Conservation (phyloP, 495 filamentous ascomycete genomes). For the Immersiella caudata region DNA sequence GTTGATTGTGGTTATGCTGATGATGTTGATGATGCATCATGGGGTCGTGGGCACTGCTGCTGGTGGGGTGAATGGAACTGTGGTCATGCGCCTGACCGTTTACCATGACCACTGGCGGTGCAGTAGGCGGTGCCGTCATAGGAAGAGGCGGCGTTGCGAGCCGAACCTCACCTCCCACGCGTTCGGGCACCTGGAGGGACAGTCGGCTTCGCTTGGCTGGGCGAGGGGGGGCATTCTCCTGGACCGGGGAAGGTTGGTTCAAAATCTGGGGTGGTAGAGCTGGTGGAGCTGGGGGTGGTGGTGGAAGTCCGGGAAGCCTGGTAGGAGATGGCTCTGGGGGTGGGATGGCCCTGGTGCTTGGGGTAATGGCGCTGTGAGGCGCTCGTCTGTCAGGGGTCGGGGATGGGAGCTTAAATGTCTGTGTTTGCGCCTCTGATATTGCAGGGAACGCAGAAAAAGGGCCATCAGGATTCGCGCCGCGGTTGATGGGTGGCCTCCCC, state of each 20-base stretch:
- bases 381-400: slow-evolving; percentile 36
- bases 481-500: slow-evolving; percentile 83
- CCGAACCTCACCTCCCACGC: slow-evolving; percentile 71
- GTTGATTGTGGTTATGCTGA: neutral
- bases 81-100: slow-evolving; percentile 52
- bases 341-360: slow-evolving; percentile 23
- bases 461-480: slow-evolving; percentile 62
- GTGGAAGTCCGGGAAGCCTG: slow-evolving; percentile 19
- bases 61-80: slow-evolving; percentile 32
- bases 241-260: slow-evolving; percentile 31
- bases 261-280: slow-evolving; percentile 30
- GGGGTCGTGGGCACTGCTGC: slow-evolving; percentile 12
- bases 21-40: neutral
- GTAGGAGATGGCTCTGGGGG: slow-evolving; percentile 13
- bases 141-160: slow-evolving; percentile 71
- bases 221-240: slow-evolving; percentile 32
- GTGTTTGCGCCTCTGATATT: slow-evolving; percentile 50
- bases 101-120: slow-evolving; percentile 57
- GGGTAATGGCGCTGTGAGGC: slow-evolving; percentile 39
- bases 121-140: slow-evolving; percentile 9
- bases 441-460: slow-evolving; percentile 88
- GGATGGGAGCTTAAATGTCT: slow-evolving; percentile 38
- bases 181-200: slow-evolving; percentile 79
- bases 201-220: slow-evolving; percentile 59
- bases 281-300: slow-evolving; percentile 13